Conservation (phyloP, 2,329 filamentous ascomycete species). For the Juglanconis oblonga region DNA sequence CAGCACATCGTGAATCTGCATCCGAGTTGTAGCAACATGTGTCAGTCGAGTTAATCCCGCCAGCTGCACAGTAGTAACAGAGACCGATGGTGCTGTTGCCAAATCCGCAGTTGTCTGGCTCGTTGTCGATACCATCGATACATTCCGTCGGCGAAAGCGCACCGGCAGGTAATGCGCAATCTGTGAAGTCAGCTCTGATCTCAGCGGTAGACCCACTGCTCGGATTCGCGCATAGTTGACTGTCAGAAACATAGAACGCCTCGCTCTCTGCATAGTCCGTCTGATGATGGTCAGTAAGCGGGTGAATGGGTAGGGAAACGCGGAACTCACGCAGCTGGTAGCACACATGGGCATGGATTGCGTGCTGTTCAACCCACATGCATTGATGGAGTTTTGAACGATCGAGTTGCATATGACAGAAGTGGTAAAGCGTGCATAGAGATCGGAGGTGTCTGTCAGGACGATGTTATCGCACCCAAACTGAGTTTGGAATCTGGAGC, state of each 20-base stretch:
- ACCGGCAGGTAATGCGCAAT: slow-evolving; percentile 79
- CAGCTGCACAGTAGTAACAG: slow-evolving; percentile 81
- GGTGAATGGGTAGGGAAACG: slow-evolving; percentile 25
- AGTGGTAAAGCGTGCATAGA: slow-evolving; percentile 91
- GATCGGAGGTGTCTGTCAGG: slow-evolving; percentile 71
- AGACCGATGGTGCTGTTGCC: slow-evolving; percentile 68
- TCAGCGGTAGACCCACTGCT: slow-evolving; percentile 65
- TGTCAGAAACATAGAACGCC: slow-evolving; percentile 75
- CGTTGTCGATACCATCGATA: slow-evolving; percentile 74
- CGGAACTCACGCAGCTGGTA: slow-evolving; percentile 70
- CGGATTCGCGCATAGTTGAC: slow-evolving; percentile 66
- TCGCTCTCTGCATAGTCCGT: slow-evolving; percentile 86
- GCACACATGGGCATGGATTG: slow-evolving; percentile 79
- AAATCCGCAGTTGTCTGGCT: slow-evolving; percentile 85
- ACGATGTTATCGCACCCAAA: slow-evolving; percentile 80
- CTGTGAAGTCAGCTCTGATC: slow-evolving; percentile 88
- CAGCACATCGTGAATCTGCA: slow-evolving; percentile 68
- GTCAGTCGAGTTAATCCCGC: slow-evolving; percentile 87
- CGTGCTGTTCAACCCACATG: slow-evolving; percentile 64
- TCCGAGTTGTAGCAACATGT: slow-evolving; percentile 88
- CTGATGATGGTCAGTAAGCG: slow-evolving; percentile 35
- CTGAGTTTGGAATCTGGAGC: slow-evolving; percentile 69
- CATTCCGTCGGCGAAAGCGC: slow-evolving; percentile 72
- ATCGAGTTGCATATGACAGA: slow-evolving; percentile 92
- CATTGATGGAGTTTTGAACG: slow-evolving; percentile 77